These are phyloP conservation scores for Stemphylium lycopersici DNA, from an alignment of 2,329 filamentous ascomycete species.

Conservation along the genomic window DNA sequence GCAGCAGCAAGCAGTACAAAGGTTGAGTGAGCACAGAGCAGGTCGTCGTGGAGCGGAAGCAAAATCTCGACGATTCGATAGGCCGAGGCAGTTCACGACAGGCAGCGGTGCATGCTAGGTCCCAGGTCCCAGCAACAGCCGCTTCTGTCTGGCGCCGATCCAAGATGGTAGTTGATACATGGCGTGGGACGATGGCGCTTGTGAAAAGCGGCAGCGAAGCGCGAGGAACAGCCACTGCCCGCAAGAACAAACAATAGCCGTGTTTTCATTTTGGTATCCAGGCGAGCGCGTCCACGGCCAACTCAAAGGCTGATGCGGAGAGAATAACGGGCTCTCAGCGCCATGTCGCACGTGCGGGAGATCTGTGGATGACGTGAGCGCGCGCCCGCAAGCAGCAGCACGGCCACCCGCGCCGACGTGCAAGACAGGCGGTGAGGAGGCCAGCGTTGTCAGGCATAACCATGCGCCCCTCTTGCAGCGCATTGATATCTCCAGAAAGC, in stretches of 20 bases:
- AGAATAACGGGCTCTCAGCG: slow-evolving; percentile 15
- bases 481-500: slow-evolving; percentile 10
- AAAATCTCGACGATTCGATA: slow-evolving; percentile 29
- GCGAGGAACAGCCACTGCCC: slow-evolving; percentile 4
- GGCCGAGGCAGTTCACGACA: slow-evolving; percentile 30
- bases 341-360: slow-evolving; percentile 28
- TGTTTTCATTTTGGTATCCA: not conserved
- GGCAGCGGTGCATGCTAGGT: slow-evolving; percentile 31
- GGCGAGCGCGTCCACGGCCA: slow-evolving; percentile 4
- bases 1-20: slow-evolving; percentile 17
- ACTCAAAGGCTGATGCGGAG: not conserved
- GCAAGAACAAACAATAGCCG: slow-evolving; percentile 1
- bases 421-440: slow-evolving; percentile 30
- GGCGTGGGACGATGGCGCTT: slow-evolving; percentile 22
- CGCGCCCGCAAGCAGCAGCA: slow-evolving; percentile 25
- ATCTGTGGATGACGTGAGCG: slow-evolving; percentile 29
- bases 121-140: slow-evolving; percentile 27
- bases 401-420: slow-evolving; percentile 36
- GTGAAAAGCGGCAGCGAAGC: slow-evolving; percentile 13
- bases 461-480: slow-evolving; percentile 24
- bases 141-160: slow-evolving; percentile 39
- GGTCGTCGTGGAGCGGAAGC: slow-evolving; percentile 22
- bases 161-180: slow-evolving; percentile 32
- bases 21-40: slow-evolving; percentile 26
- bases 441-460: slow-evolving; percentile 32